Percentiles rank a stretch among this genome's conserved stretches.
Conservation (phyloP, 352 stramenopile genomes). For the Ophiocytium majus region DNA sequence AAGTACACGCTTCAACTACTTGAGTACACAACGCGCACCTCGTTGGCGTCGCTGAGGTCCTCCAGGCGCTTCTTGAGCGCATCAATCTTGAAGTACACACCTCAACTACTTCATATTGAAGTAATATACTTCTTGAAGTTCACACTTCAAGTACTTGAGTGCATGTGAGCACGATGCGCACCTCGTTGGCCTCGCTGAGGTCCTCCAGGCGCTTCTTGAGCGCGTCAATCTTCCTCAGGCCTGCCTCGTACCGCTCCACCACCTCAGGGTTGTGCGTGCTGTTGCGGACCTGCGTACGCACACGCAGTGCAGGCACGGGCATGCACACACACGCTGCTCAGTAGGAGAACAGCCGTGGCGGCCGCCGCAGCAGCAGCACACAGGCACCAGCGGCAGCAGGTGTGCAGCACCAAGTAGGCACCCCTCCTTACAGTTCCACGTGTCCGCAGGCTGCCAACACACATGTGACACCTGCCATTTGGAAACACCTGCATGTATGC, state of each 20-base stretch:
- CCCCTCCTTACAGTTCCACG: background rate
- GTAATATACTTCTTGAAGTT: no score
- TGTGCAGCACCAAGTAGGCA: no score
- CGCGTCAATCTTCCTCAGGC: background rate
- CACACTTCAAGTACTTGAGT: background rate
- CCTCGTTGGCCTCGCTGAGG: background rate
- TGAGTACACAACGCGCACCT: background rate
- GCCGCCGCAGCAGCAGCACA: no score
- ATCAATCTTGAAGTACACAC: no score
- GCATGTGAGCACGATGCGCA: background rate
- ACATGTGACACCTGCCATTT: background rate
- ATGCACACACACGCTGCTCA: background rate
- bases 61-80: background rate
- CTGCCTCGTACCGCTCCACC: slow-evolving; percentile 28
- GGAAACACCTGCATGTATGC: no score
- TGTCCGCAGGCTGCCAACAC: background rate
- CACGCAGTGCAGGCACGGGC: background rate
- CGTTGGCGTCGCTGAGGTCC: background rate
- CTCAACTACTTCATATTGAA: no score
- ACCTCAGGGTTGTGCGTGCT: slow-evolving; percentile 31
- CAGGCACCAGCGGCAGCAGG: no score
- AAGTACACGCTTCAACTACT: background rate
- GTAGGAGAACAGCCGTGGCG: no score
- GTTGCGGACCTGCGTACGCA: background rate
- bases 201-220: background rate